A percentile compares a stretch with the other conserved stretches of the same genome.
These are phyloP conservation scores for Kernera saxatilis DNA, from an alignment of 345 rosid species.

Conservation along the genomic window DNA sequence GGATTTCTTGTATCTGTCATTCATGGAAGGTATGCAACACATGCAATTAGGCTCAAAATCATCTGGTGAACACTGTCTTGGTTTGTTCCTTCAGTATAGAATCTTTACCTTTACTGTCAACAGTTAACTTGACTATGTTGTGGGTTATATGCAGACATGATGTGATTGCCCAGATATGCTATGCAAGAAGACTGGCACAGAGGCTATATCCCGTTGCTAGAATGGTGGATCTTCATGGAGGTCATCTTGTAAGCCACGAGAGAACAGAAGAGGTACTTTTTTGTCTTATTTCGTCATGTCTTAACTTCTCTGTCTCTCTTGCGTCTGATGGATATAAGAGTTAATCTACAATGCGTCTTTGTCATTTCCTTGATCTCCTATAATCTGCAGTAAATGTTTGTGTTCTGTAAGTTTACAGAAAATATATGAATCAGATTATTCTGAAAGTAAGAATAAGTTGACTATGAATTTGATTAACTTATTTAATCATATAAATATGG, in stretches of 20 bases:
- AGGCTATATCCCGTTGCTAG: constrained; percentile 76
- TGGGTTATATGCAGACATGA: constrained; percentile 54
- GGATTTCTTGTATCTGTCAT: constrained; percentile 89
- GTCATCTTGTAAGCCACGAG: constrained; percentile 96
- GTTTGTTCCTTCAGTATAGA: neutral
- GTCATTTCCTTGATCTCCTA: neutral
- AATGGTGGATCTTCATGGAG: constrained; percentile 96
- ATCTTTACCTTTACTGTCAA: neutral
- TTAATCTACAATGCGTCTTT: neutral
- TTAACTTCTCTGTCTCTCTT: constrained; percentile 2
- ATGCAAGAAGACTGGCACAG: constrained; percentile 82
- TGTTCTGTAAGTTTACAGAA: neutral
- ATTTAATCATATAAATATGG: neutral
- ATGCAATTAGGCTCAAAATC: neutral
- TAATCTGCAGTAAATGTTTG: neutral
- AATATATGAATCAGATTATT: neutral
- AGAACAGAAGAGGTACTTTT: constrained; percentile 74
- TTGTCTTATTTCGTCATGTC: neutral
- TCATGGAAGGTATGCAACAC: constrained; percentile 76
- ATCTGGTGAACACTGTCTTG: neutral
- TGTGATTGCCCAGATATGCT: constrained; percentile 80
- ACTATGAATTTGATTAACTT: neutral
- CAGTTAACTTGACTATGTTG: neutral
- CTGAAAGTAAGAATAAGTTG: neutral
- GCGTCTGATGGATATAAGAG: neutral